Percentiles rank a stretch among this genome's conserved stretches.
Evolutionary conservation across 805 yeast genomes (phyloP).

Genomic region (Candida sonorensis): DNA sequence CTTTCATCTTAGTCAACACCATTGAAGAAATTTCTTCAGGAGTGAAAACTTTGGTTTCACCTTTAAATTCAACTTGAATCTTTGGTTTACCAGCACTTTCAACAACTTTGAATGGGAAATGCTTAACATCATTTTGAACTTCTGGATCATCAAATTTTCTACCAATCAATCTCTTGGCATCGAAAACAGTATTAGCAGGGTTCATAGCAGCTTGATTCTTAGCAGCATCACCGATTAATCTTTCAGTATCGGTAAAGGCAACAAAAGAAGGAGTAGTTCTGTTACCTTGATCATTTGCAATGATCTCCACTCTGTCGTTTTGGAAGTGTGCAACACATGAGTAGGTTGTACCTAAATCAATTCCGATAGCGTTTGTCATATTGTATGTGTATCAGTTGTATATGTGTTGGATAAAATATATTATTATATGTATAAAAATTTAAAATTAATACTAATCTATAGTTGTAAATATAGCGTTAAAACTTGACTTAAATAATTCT

Average conservation of each 20-base stretch:
- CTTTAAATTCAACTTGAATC: conserved; percentile 88
- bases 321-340: conserved; percentile 85
- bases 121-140: conserved; percentile 77
- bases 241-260: conserved; percentile 92
- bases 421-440: too few relatives aligned
- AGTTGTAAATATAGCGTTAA: too few relatives aligned
- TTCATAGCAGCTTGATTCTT: conserved; percentile 96
- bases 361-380: conserved; percentile 57
- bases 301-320: conserved; percentile 70
- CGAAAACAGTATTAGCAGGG: conserved; percentile 86
- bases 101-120: conserved; percentile 86
- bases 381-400: conserved; percentile 2
- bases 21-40: conserved; percentile 95
- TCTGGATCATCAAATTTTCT: conserved; percentile 79
- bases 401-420: too few relatives aligned
- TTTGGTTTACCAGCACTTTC: conserved; percentile 82
- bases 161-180: conserved; percentile 91
- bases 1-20: conserved; percentile 65
- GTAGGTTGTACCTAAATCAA: conserved; percentile 93
- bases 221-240: conserved; percentile 96
- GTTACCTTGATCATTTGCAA: conserved; percentile 98
- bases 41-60: conserved; percentile 83
- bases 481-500: too few relatives aligned
- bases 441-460: too few relatives aligned
- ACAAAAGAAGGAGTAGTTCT: conserved; percentile 97